These are phyloP conservation scores for Fusarium torreyae DNA, from an alignment of 2,329 filamentous ascomycete species.

Conservation along the genomic window DNA sequence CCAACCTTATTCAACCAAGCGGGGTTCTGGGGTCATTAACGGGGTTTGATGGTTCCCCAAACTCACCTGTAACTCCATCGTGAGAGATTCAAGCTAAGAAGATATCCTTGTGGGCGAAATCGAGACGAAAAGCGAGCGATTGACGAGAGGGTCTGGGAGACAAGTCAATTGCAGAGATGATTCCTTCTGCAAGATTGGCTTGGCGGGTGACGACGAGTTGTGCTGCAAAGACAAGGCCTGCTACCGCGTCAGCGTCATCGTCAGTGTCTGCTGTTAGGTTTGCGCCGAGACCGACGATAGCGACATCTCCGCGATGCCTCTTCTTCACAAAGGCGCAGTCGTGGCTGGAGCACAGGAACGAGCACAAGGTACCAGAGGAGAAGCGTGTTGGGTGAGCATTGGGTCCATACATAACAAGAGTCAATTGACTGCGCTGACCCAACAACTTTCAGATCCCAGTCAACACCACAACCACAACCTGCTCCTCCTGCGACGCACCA, in stretches of 20 bases:
- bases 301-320: conserved; percentile 23
- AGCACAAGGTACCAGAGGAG: conserved; percentile 23
- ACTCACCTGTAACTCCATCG: conserved; percentile 14
- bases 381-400: conserved; percentile 16
- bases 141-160: conserved; percentile 24
- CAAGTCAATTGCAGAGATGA: conserved; percentile 28
- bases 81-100: neutral
- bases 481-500: neutral
- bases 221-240: conserved; percentile 17
- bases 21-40: conserved; percentile 28
- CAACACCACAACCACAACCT: neutral
- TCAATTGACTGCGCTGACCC: conserved; percentile 10
- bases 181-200: conserved; percentile 36
- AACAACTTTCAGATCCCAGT: conserved; percentile 8
- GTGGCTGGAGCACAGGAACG: conserved; percentile 37
- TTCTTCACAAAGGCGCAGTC: conserved; percentile 46
- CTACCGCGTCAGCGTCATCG: too few species aligned
- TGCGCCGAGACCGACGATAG: conserved; percentile 14
- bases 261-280: conserved; percentile 10
- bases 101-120: conserved; percentile 1
- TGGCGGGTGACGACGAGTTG: conserved; percentile 27
- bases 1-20: conserved; percentile 17
- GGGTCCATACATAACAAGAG: neutral
- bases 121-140: conserved; percentile 9
- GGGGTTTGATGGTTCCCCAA: conserved; percentile 15